Base-by-base conservation (phyloP, 2,329 filamentous ascomycete genomes). In the Cercospora brassicicola region DNA sequence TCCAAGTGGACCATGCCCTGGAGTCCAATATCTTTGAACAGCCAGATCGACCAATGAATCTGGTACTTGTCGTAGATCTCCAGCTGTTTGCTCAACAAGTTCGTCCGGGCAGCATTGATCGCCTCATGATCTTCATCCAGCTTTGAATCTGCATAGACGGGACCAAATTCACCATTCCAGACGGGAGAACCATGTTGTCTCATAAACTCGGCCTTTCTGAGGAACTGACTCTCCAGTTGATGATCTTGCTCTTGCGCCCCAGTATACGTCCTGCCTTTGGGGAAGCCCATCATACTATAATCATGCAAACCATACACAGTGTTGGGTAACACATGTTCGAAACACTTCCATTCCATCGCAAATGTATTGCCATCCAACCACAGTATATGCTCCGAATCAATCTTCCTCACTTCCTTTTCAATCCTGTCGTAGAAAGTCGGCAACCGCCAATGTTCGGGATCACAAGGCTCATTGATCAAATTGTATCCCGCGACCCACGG, bases 31-130 rank as follows among this genome's bases (percentile, higher is more conserved):
- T 79, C 78, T 59, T 78, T 79, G 72, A 78, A 79, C 10, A 78
- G 71, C 78, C 77, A 79, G 61, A 89, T 89, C 13, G 62, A 84
- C 88, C 87, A 89, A 63, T 81, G 80, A 39, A 85, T 84, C 59
- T 81, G 76, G 67, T 84, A 76, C 75, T 83, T 82, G 62, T 84
- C 82, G 73, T 88, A 88, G 51, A 87, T 83, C 10, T 77, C 75
- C 31, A 87, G 75, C 72, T 85, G 83, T 45, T 83, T 79, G 1
- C 79, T 75, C 0, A 85, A 72, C 0, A 84, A 73, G 0, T 78
- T 78, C 59, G 81, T 83, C 0, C 84, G 75, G 45, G 82, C 78
- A 2, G 73, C 67, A 62, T 85, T 84, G 10, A 79, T 79, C 20
- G 73, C 76, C 2, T 79, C 78, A 3, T 76, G 77, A 36, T 79